Evolutionary conservation across 225 moss, liverwort and hornwort species (phyloP).

Genomic region (Lunularia cruciata): DNA sequence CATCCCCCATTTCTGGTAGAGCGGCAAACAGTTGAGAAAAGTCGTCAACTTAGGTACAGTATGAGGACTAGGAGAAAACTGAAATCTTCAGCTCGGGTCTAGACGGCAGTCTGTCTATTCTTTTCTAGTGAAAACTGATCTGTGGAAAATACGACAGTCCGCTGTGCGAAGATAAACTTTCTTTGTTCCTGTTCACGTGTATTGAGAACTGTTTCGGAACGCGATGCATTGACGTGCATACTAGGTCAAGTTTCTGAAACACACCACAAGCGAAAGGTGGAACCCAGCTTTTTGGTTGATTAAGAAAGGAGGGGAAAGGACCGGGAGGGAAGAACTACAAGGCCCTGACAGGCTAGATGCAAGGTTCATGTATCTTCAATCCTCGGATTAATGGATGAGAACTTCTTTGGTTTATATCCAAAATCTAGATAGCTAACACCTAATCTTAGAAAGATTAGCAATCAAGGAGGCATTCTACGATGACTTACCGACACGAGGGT

Average conservation of each 20-base stretch:
- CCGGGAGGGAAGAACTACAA: background rate
- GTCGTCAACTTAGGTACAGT: background rate
- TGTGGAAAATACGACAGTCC: background rate
- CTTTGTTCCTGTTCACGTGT: no score
- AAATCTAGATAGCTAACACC: no score
- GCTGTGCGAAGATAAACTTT: no score
- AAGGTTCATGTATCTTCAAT: background rate
- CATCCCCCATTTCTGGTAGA: conserved; percentile 14
- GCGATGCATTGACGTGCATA: background rate
- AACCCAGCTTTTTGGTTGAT: background rate
- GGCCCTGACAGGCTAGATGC: background rate
- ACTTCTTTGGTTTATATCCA: no score
- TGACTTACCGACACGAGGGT: conserved; percentile 44
- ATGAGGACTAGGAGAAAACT: background rate
- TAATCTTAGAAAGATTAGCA: no score
- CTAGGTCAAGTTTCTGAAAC: background rate
- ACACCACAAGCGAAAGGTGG: background rate
- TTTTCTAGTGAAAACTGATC: background rate
- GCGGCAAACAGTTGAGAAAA: conserved; percentile 17
- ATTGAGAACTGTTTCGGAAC: background rate
- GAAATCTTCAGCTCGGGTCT: background rate
- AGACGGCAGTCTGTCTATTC: background rate
- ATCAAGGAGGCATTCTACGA: background rate
- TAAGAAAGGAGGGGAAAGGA: background rate
- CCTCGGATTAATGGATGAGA: no score